Conservation (phyloP, 2,329 filamentous ascomycete genomes). For the Colletotrichum falcatum region DNA sequence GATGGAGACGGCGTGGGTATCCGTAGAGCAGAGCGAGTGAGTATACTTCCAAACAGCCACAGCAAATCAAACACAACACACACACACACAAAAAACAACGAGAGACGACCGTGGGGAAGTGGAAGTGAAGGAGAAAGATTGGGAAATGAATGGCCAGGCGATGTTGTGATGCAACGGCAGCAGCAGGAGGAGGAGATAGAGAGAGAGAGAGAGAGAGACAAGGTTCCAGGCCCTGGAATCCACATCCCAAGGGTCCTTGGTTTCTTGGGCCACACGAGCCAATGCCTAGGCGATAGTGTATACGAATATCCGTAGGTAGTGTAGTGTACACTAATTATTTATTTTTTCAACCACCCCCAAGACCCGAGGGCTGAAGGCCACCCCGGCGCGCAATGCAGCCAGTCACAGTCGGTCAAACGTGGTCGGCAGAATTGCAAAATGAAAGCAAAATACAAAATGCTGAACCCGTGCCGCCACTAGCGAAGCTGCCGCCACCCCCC, state of each 20-base stretch:
- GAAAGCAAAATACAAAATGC: too few species aligned
- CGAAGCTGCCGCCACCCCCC: neutral
- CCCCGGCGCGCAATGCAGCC: neutral
- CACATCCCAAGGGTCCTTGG: conserved; percentile 7
- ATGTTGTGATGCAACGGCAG: conserved; percentile 16
- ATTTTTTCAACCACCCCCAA: too few species aligned
- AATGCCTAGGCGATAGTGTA: too few species aligned
- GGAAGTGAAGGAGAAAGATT: neutral
- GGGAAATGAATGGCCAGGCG: conserved; percentile 9
- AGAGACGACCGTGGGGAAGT: conserved; percentile 20
- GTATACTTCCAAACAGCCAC: neutral
- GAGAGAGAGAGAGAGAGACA: neutral
- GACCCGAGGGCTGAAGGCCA: neutral
- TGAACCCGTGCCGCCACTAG: conserved; percentile 17
- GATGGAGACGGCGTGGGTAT: neutral
- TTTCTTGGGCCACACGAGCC: neutral
- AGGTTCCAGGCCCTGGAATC: conserved; percentile 21
- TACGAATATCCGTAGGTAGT: neutral
- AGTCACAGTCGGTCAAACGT: neutral
- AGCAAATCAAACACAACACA: neutral
- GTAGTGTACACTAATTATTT: too few species aligned
- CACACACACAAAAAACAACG: conserved; percentile 13
- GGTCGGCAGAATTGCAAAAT: neutral
- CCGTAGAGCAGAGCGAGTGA: neutral
- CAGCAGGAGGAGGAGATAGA: conserved; percentile 23